Conservation (phyloP, 352 stramenopile species). For the Globisporangium spiculum region DNA sequence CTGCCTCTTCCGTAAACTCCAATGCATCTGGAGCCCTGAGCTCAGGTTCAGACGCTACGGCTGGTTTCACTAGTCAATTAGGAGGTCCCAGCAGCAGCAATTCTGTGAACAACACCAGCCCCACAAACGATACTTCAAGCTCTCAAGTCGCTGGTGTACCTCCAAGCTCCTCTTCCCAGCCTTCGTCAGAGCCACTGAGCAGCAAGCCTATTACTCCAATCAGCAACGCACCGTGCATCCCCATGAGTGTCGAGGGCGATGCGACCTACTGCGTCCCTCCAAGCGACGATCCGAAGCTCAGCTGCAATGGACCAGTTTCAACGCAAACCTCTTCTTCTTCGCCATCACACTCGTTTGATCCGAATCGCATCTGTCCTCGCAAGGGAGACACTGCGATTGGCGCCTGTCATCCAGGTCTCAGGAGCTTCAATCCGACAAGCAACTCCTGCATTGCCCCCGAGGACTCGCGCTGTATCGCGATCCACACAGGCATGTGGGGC, state of each 20-base stretch:
- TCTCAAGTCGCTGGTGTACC: background rate
- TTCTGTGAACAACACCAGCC: background rate
- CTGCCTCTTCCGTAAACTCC: background rate
- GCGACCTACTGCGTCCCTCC: background rate
- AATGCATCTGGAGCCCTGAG: background rate
- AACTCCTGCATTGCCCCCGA: slow-evolving; percentile 6
- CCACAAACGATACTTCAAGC: background rate
- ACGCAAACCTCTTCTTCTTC: background rate
- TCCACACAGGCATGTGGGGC: slow-evolving; percentile 1
- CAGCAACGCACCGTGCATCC: background rate
- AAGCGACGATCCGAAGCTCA: background rate
- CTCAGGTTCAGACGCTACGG: background rate
- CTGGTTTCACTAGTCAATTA: background rate
- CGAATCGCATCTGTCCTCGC: slow-evolving; percentile 5
- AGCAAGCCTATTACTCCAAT: background rate
- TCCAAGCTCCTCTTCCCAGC: background rate
- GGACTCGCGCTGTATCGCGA: background rate
- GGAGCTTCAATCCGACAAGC: background rate
- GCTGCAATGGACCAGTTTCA: slow-evolving; percentile 3
- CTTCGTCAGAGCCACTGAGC: background rate
- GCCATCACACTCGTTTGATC: background rate
- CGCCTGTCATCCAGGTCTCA: background rate
- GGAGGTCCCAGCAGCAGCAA: background rate
- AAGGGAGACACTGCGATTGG: slow-evolving; percentile 3
- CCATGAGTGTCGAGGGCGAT: slow-evolving; percentile 1